A percentile compares a stretch with the other conserved stretches of the same genome.
phyloP scores from a whole-genome alignment of 2,329 filamentous ascomycete genomes.

The Paraphaeosphaeria sporulosa region DNA sequence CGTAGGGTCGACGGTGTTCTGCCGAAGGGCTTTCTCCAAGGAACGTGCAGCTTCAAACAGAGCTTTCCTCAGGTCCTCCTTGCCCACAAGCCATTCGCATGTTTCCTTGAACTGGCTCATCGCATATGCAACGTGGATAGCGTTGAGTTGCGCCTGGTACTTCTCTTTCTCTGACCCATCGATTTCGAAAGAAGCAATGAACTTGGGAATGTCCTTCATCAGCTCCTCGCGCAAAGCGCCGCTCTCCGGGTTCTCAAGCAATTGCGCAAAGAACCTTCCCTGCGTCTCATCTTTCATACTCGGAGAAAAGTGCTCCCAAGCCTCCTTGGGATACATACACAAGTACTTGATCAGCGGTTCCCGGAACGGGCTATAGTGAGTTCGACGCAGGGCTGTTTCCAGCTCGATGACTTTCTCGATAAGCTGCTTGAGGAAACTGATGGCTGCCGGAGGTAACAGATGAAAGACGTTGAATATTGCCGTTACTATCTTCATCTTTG shows the following conservation, averaged over 20 bases:
- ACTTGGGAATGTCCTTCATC: slow-evolving; percentile 73
- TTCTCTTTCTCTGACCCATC: slow-evolving; percentile 70
- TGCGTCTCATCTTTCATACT: slow-evolving; percentile 86
- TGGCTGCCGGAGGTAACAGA: slow-evolving; percentile 87
- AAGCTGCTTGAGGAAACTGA: slow-evolving; percentile 87
- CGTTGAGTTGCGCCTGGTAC: slow-evolving; percentile 83
- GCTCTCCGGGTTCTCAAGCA: slow-evolving; percentile 79
- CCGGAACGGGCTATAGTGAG: slow-evolving; percentile 90
- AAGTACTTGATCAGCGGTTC: slow-evolving; percentile 90
- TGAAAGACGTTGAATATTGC: slow-evolving; percentile 98
- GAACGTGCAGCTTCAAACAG: slow-evolving; percentile 74
- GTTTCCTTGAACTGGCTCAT: slow-evolving; percentile 72
- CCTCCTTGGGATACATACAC: slow-evolving; percentile 89
- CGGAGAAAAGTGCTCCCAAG: slow-evolving; percentile 80
- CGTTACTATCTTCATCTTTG: slow-evolving; percentile 91
- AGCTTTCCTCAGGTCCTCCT: slow-evolving; percentile 65
- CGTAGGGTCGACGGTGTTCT: slow-evolving; percentile 71
- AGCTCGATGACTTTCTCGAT: slow-evolving; percentile 90
- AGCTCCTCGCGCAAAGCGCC: slow-evolving; percentile 77
- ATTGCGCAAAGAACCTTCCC: slow-evolving; percentile 89
- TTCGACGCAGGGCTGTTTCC: slow-evolving; percentile 83
- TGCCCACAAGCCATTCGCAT: slow-evolving; percentile 69
- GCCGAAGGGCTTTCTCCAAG: slow-evolving; percentile 76
- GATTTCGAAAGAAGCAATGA: slow-evolving; percentile 72
- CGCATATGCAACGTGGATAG: slow-evolving; percentile 83